Conservation (phyloP, 176 grass and related monocot species). For the Chrysopogon serrulatus region DNA sequence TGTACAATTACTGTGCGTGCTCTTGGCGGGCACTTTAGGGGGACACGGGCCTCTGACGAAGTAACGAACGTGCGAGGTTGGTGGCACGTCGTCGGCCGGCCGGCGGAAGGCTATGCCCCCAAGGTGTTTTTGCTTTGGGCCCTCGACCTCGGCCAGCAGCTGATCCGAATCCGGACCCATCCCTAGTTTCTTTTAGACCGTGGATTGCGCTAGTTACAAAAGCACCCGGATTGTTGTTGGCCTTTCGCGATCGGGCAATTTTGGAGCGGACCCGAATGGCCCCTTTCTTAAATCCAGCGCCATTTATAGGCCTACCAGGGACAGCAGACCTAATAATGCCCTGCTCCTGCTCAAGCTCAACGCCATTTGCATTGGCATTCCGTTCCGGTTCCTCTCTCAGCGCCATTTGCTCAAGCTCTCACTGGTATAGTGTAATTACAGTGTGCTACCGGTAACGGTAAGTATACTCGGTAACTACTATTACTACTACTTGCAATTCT, state of each 20-base stretch:
- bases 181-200: background rate
- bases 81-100: slow-evolving; percentile 21
- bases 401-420: too few relatives aligned
- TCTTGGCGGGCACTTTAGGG: background rate
- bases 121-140: too few relatives aligned
- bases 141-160: background rate
- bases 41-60: slow-evolving; percentile 15
- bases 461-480: too few relatives aligned
- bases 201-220: background rate
- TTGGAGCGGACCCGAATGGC: background rate
- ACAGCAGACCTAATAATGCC: slow-evolving; percentile 37
- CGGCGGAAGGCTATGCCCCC: background rate
- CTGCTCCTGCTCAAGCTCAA: background rate
- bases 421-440: too few relatives aligned
- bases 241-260: slow-evolving; percentile 26
- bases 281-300: background rate
- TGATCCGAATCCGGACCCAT: background rate
- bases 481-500: too few relatives aligned
- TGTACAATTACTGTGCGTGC: background rate
- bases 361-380: background rate
- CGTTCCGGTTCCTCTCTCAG: background rate
- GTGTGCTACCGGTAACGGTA: too few relatives aligned
- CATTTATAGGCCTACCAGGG: background rate
- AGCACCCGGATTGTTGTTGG: background rate
- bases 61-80: slow-evolving; percentile 34